phyloP scores from a whole-genome alignment of 2,329 filamentous ascomycete species.

The Nemania sp. region DNA sequence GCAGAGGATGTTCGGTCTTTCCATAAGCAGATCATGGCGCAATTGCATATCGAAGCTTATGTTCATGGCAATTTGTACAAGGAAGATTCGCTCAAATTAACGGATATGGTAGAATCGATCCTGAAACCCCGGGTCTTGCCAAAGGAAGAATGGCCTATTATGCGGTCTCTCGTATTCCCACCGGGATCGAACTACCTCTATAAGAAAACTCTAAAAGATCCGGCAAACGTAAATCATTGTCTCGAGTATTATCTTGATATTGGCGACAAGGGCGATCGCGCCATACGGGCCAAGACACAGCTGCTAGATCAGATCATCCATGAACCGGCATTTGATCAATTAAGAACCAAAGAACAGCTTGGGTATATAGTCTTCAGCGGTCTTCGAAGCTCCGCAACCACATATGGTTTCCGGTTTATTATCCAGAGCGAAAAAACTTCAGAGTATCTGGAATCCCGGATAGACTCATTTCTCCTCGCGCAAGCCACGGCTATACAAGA shows the following conservation, averaged over 20 bases:
- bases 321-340: slow-evolving; percentile 91
- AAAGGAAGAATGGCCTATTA: slow-evolving; percentile 76
- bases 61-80: slow-evolving; percentile 93
- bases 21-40: slow-evolving; percentile 77
- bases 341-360: slow-evolving; percentile 95
- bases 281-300: slow-evolving; percentile 73
- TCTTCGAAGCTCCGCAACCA: slow-evolving; percentile 71
- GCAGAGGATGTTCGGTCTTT: slow-evolving; percentile 76
- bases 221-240: slow-evolving; percentile 86
- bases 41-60: slow-evolving; percentile 86
- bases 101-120: slow-evolving; percentile 77
- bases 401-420: slow-evolving; percentile 83
- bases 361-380: slow-evolving; percentile 96
- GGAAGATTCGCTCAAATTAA: slow-evolving; percentile 86
- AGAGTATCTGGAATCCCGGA: slow-evolving; percentile 82
- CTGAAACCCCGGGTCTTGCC: slow-evolving; percentile 76
- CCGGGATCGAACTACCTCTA: slow-evolving; percentile 83
- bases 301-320: slow-evolving; percentile 89
- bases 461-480: slow-evolving; percentile 78
- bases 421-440: slow-evolving; percentile 91
- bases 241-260: slow-evolving; percentile 78
- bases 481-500: slow-evolving; percentile 69
- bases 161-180: slow-evolving; percentile 76
- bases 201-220: slow-evolving; percentile 78
- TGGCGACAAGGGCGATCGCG: slow-evolving; percentile 70